These are phyloP conservation scores for Cytospora schulzeri DNA, from an alignment of 2,329 filamentous ascomycete genomes.

Conservation along the genomic window DNA sequence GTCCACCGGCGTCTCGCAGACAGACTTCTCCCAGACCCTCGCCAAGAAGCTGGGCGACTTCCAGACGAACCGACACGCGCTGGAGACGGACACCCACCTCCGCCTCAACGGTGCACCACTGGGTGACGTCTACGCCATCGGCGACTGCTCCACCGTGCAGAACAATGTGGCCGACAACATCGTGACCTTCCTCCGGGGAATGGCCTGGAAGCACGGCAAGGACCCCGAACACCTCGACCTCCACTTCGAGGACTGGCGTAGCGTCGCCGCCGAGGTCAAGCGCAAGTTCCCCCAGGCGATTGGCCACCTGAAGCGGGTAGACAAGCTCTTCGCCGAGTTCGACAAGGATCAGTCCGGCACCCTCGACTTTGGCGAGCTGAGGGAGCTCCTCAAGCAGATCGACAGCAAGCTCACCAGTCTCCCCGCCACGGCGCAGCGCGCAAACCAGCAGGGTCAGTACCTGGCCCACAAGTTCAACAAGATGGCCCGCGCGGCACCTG, in stretches of 20 bases:
- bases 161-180: conserved; percentile 96
- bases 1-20: conserved; percentile 94
- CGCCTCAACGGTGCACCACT: conserved; percentile 85
- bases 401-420: conserved; percentile 93
- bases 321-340: conserved; percentile 88
- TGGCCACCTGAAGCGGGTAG: conserved; percentile 82
- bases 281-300: conserved; percentile 89
- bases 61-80: conserved; percentile 86
- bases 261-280: conserved; percentile 80
- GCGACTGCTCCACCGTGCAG: conserved; percentile 94
- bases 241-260: conserved; percentile 84
- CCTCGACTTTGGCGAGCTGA: conserved; percentile 89
- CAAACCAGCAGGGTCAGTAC: conserved; percentile 93
- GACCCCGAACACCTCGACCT: conserved; percentile 88
- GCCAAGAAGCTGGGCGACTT: conserved; percentile 72
- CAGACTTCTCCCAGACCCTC: conserved; percentile 75
- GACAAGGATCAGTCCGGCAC: conserved; percentile 93
- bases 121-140: conserved; percentile 94
- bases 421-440: conserved; percentile 92
- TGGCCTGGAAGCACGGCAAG: conserved; percentile 89
- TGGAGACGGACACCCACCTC: conserved; percentile 93
- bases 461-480: conserved; percentile 94
- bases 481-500: conserved; percentile 75
- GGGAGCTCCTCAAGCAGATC: conserved; percentile 86
- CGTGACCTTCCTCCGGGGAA: conserved; percentile 81